A percentile compares a stretch with the other conserved stretches of the same genome.
Evolutionary conservation across 2,329 filamentous ascomycete genomes (phyloP).

Genomic region (Endoconidiophora laricicola): DNA sequence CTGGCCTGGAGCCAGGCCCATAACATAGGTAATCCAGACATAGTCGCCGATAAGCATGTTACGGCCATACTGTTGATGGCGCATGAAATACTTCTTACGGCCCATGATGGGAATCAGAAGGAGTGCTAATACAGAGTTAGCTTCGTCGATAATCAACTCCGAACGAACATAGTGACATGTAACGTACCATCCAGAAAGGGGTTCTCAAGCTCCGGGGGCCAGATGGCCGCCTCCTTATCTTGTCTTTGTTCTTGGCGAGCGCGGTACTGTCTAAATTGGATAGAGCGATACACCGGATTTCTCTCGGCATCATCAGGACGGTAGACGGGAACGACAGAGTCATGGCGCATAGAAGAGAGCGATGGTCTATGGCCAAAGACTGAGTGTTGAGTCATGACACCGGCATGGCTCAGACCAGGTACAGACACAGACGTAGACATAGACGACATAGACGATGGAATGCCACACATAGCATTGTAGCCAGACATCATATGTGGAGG

Average conservation of each 20-base stretch:
- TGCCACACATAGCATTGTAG: conserved; percentile 10
- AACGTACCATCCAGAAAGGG: conserved; percentile 49
- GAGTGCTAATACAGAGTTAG: conserved; percentile 29
- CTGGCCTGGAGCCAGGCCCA: conserved; percentile 28
- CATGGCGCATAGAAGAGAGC: conserved; percentile 5
- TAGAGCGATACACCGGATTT: conserved; percentile 46
- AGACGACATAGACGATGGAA: conserved; percentile 3
- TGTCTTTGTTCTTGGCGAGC: conserved; percentile 49
- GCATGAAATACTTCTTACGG: conserved; percentile 48
- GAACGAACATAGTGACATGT: not conserved
- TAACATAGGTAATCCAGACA: conserved; percentile 38
- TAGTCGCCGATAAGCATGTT: conserved; percentile 58
- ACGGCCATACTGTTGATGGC: conserved; percentile 45
- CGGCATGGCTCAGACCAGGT: not conserved
- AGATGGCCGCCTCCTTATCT: conserved; percentile 35
- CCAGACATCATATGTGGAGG: conserved; percentile 4
- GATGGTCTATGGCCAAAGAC: conserved; percentile 7
- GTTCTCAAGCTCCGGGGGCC: conserved; percentile 47
- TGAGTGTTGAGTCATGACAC: conserved; percentile 2
- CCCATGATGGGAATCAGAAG: conserved; percentile 50
- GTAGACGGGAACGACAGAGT: conserved; percentile 7
- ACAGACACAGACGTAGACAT: not conserved
- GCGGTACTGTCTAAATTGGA: conserved; percentile 48
- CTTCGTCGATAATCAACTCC: not conserved
- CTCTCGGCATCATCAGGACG: conserved; percentile 18